Evolutionary conservation across 2,329 filamentous ascomycete species (phyloP).

Genomic region (Fragosphaeria purpurea): DNA sequence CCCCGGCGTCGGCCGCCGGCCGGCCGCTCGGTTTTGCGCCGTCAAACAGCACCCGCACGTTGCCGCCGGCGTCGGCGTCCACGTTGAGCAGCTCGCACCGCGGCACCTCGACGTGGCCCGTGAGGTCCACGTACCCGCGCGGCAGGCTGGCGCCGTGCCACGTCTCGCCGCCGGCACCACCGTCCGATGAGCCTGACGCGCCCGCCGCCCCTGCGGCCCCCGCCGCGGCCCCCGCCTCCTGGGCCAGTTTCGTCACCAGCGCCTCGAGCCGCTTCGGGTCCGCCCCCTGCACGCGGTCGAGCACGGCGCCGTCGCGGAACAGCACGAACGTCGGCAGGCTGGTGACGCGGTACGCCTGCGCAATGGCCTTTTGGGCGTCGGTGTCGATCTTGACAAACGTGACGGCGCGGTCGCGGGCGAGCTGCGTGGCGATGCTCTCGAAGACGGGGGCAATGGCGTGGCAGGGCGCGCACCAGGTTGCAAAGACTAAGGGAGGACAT

Average conservation of each 20-base stretch:
- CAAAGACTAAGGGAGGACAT: constrained; percentile 54
- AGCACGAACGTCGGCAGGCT: constrained; percentile 87
- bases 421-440: constrained; percentile 60
- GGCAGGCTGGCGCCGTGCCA: constrained; percentile 73
- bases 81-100: constrained; percentile 82
- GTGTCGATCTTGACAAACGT: constrained; percentile 62
- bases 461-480: constrained; percentile 79
- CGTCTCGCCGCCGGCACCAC: constrained; percentile 19
- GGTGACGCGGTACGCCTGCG: constrained; percentile 61
- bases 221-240: constrained; percentile 47
- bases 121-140: constrained; percentile 74
- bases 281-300: constrained; percentile 63
- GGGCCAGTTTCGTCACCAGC: constrained; percentile 59
- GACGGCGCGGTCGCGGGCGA: constrained; percentile 62
- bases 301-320: constrained; percentile 61
- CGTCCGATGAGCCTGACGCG: constrained; percentile 6
- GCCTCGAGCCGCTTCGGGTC: constrained; percentile 60
- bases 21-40: constrained; percentile 46
- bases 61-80: constrained; percentile 64
- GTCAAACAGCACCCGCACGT: constrained; percentile 67
- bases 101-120: constrained; percentile 66
- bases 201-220: constrained; percentile 31
- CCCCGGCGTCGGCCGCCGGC: neutral
- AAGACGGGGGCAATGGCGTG: constrained; percentile 75
- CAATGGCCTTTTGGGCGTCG: constrained; percentile 61